Conservation (phyloP, 2,329 filamentous ascomycete genomes). For the Colletotrichum lindemuthianum region DNA sequence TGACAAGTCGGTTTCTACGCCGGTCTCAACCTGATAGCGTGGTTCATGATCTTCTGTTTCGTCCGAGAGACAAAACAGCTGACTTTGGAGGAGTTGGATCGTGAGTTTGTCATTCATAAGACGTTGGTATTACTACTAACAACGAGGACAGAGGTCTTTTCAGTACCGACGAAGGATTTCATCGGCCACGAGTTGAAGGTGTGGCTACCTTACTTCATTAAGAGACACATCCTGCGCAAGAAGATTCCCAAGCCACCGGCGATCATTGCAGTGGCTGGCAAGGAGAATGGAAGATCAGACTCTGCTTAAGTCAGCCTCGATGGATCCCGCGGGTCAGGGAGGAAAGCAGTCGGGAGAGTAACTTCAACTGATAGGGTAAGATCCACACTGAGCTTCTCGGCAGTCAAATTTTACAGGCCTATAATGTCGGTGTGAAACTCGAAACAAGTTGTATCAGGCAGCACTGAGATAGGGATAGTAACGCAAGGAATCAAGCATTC, state of each 20-base stretch:
- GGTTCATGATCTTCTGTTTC: conserved; percentile 66
- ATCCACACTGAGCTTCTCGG: no score
- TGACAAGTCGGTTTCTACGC: conserved; percentile 61
- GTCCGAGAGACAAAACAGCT: conserved; percentile 65
- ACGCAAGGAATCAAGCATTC: no score
- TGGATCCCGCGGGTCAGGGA: no score
- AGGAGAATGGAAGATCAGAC: not conserved
- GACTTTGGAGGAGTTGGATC: conserved; percentile 8
- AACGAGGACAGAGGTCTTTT: conserved; percentile 42
- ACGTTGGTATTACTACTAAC: not conserved
- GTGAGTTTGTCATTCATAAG: conserved; percentile 7
- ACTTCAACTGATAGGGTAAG: no score
- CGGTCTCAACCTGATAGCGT: conserved; percentile 62
- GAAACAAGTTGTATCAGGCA: no score
- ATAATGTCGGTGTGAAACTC: no score
- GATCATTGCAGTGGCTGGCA: conserved; percentile 1
- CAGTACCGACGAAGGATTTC: conserved; percentile 45
- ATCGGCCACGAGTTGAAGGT: conserved; percentile 45
- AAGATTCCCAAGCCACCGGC: conserved; percentile 8
- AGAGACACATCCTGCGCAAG: conserved; percentile 42
- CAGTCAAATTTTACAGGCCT: no score
- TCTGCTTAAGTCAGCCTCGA: no score
- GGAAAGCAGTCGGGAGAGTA: no score
- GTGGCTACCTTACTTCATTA: conserved; percentile 46
- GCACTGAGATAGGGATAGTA: no score